Evolutionary conservation across 2,329 filamentous ascomycete species (phyloP).

Genomic region (Colletotrichum costaricense): DNA sequence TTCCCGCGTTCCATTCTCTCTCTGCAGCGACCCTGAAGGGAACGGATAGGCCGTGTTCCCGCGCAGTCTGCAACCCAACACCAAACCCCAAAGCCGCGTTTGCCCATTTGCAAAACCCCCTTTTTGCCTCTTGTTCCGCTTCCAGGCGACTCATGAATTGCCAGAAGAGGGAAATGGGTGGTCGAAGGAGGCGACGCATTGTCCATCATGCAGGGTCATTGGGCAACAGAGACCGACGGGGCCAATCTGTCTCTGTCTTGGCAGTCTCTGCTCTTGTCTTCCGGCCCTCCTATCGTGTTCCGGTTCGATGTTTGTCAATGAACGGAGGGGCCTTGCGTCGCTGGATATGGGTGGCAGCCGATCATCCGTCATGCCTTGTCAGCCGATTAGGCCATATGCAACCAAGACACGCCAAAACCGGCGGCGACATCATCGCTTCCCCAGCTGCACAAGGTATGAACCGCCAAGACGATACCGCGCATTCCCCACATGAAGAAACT

Average conservation of each 20-base stretch:
- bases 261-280: background rate
- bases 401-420: background rate
- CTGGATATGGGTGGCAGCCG: slow-evolving; percentile 8
- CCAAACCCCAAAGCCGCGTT: slow-evolving; percentile 11
- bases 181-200: background rate
- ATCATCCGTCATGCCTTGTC: background rate
- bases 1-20: slow-evolving; percentile 13
- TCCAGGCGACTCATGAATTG: slow-evolving; percentile 7
- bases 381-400: background rate
- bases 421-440: background rate
- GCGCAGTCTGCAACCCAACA: slow-evolving; percentile 16
- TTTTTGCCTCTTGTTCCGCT: background rate
- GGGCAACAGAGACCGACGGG: background rate
- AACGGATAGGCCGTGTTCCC: background rate
- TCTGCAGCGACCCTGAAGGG: background rate
- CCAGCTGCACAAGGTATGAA: background rate
- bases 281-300: background rate
- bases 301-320: slow-evolving; percentile 11
- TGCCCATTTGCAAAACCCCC: slow-evolving; percentile 16
- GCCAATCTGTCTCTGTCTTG: slow-evolving; percentile 10
- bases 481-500: background rate
- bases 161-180: background rate
- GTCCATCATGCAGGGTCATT: slow-evolving; percentile 6
- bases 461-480: slow-evolving; percentile 7
- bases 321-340: slow-evolving; percentile 14